A percentile compares a stretch with the other conserved stretches of the same genome.
These are phyloP conservation scores for Dactylellina sp. DNA, from an alignment of 2,329 filamentous ascomycete species.

Conservation along the genomic window DNA sequence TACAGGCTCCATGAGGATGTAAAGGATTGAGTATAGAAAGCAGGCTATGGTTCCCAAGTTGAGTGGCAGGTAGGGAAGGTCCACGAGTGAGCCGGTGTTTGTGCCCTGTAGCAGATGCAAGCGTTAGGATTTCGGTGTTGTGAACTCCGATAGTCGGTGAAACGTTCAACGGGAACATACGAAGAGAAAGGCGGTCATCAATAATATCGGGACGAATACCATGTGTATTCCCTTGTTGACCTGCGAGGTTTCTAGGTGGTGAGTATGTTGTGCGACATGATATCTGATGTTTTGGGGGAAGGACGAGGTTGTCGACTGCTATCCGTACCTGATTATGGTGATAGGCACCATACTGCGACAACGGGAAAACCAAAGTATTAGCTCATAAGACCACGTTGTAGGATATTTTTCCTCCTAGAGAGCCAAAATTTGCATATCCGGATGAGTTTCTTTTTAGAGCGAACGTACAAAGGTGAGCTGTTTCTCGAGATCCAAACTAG, in stretches of 20 bases:
- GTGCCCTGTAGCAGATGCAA: slow-evolving; percentile 67
- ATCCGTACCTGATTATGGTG: slow-evolving; percentile 74
- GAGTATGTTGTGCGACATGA: slow-evolving; percentile 18
- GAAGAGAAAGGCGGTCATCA: slow-evolving; percentile 77
- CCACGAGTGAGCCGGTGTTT: slow-evolving; percentile 73
- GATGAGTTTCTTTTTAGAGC: background rate
- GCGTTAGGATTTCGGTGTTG: slow-evolving; percentile 41
- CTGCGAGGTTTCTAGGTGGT: slow-evolving; percentile 61
- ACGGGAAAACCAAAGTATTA: slow-evolving; percentile 32
- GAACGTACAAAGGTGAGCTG: slow-evolving; percentile 81
- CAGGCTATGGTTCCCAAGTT: slow-evolving; percentile 75
- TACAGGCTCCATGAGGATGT: slow-evolving; percentile 92
- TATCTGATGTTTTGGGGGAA: slow-evolving; percentile 60
- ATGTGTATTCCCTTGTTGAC: slow-evolving; percentile 83
- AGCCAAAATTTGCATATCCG: background rate
- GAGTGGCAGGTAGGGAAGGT: slow-evolving; percentile 74
- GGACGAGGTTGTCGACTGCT: slow-evolving; percentile 7
- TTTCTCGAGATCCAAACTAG: slow-evolving; percentile 78
- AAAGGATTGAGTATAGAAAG: slow-evolving; percentile 79
- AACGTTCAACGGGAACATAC: slow-evolving; percentile 67
- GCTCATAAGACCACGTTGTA: slow-evolving; percentile 34
- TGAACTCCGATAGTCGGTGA: slow-evolving; percentile 27
- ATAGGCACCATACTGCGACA: slow-evolving; percentile 80
- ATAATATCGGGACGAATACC: slow-evolving; percentile 79
- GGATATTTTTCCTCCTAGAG: too few relatives aligned